Evolutionary conservation across 192 early-diverging fungal genomes (phyloP).

Genomic region (Linnemannia hyalina): DNA sequence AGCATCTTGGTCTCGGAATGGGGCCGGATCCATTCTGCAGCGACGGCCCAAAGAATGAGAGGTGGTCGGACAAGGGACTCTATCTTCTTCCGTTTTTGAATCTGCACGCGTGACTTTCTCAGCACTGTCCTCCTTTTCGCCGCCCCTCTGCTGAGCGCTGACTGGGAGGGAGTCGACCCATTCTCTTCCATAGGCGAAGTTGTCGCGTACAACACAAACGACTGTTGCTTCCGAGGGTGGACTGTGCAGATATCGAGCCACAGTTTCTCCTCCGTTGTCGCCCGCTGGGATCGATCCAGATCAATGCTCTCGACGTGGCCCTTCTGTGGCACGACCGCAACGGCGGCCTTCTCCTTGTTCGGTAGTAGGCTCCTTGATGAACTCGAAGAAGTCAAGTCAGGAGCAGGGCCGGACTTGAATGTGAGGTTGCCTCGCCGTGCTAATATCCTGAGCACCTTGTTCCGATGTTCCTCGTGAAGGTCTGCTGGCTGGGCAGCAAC

Average conservation of each 20-base stretch:
- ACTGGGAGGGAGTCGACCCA: background rate
- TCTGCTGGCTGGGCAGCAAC: background rate
- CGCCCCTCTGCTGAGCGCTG: background rate
- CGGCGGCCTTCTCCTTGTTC: background rate
- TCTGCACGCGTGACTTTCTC: slow-evolving; percentile 1
- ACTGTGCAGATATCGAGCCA: slow-evolving; percentile 23
- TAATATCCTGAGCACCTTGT: slow-evolving; percentile 19
- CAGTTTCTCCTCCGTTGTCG: slow-evolving; percentile 21
- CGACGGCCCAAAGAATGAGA: slow-evolving; percentile 8
- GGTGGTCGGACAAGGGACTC: slow-evolving; percentile 19
- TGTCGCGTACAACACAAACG: slow-evolving; percentile 10
- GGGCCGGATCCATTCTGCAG: slow-evolving; percentile 25
- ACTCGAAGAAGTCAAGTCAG: background rate
- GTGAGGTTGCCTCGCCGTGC: slow-evolving; percentile 29
- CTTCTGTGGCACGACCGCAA: background rate
- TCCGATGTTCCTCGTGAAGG: background rate
- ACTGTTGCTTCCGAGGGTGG: background rate
- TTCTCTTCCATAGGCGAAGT: background rate
- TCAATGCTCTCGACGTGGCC: slow-evolving; percentile 24
- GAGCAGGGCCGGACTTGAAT: slow-evolving; percentile 10
- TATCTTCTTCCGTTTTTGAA: slow-evolving; percentile 15
- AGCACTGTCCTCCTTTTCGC: background rate
- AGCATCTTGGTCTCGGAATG: slow-evolving; percentile 22
- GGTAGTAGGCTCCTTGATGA: background rate
- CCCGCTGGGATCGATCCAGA: slow-evolving; percentile 17